Evolutionary conservation across 208 protist species (phyloP).

Genomic region (Acanthamoeba sp.): DNA sequence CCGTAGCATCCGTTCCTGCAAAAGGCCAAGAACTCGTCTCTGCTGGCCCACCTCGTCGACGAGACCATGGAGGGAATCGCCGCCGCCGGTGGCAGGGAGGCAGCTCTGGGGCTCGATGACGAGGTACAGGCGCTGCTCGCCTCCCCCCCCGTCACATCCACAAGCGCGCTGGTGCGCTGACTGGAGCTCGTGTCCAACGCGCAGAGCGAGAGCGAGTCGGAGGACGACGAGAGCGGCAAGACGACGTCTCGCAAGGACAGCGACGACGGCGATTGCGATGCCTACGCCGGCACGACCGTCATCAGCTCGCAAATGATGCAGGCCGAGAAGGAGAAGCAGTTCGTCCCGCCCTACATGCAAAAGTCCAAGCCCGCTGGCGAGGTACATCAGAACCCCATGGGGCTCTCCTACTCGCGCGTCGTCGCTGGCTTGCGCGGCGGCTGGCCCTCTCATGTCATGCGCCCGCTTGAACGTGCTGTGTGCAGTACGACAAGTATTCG

Average conservation of each 20-base stretch:
- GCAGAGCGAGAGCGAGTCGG: slow-evolving; percentile 9
- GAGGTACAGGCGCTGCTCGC: background rate
- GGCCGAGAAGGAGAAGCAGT: slow-evolving; percentile 38
- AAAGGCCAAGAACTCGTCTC: background rate
- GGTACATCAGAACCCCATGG: background rate
- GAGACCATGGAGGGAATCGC: slow-evolving; percentile 56
- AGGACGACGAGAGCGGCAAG: background rate
- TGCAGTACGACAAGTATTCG: slow-evolving; percentile 37
- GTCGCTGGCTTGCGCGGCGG: background rate
- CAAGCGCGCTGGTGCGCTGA: no score
- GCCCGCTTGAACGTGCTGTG: background rate
- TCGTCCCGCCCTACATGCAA: slow-evolving; percentile 49
- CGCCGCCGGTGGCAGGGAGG: slow-evolving; percentile 18
- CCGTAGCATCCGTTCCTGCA: slow-evolving; percentile 23
- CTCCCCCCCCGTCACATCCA: no score
- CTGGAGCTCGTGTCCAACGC: background rate
- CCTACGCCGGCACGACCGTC: slow-evolving; percentile 25
- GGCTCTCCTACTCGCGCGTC: background rate
- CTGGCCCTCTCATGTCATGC: no score
- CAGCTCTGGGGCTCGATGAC: slow-evolving; percentile 17
- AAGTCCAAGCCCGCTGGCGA: background rate
- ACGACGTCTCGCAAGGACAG: background rate
- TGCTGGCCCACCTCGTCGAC: slow-evolving; percentile 18
- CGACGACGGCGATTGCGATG: slow-evolving; percentile 32
- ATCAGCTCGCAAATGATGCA: slow-evolving; percentile 29